phyloP scores from a whole-genome alignment of 352 stramenopile genomes.

The Globisporangium irregulare region DNA sequence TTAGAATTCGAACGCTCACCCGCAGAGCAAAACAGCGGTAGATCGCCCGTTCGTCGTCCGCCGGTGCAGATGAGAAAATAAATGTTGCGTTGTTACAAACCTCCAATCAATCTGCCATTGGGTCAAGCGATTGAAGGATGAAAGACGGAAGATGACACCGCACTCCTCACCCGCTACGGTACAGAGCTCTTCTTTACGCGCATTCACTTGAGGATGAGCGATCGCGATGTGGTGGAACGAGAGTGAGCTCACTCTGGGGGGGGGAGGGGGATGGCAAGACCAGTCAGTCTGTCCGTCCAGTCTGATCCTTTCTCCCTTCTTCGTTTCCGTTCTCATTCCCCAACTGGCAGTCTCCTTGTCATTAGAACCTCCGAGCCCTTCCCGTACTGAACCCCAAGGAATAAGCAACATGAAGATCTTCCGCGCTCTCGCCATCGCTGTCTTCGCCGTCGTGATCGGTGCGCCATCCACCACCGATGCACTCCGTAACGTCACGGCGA shows the following conservation, averaged over 20 bases:
- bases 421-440: slow-evolving; percentile 21
- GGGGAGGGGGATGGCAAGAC: not conserved
- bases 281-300: not conserved
- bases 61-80: not conserved
- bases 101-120: not conserved
- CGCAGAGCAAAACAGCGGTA: not conserved
- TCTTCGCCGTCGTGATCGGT: slow-evolving; percentile 23
- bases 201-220: not conserved
- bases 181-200: slow-evolving; percentile 2
- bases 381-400: not conserved
- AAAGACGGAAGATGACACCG: slow-evolving; percentile 3
- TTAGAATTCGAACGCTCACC: not conserved
- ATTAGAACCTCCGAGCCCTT: slow-evolving; percentile 5
- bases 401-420: slow-evolving; percentile 29
- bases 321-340: slow-evolving; percentile 19
- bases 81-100: not conserved
- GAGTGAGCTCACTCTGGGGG: not conserved
- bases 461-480: not conserved
- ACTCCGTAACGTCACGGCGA: slow-evolving; percentile 36
- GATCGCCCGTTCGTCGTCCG: not conserved
- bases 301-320: not conserved
- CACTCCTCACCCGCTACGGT: not conserved
- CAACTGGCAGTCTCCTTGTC: slow-evolving; percentile 18
- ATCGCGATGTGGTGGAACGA: not conserved
- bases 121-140: not conserved